Base-by-base conservation (phyloP, 179 eudicot species). In the Spinacia oleracea region DNA sequence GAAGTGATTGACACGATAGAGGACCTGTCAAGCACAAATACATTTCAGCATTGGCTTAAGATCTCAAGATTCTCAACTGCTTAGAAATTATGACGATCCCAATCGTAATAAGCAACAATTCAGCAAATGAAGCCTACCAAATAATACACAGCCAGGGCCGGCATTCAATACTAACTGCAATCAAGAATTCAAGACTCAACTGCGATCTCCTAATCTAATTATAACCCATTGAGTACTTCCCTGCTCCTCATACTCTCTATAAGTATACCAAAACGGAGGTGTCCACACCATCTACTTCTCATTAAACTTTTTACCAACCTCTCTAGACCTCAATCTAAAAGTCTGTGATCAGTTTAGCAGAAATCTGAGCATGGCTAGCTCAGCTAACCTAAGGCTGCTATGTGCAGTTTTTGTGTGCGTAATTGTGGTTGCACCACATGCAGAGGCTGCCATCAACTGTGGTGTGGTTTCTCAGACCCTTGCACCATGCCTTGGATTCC, bases 401-500 rank as follows among this genome's bases (percentile, higher is more conserved):
- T 70, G 50, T 14, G 72, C 62, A 45, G 20, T 78, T 60, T 0
- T 76, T 3, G 16, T 82, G 75, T 58, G 75, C 78, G 59, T 79
- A 31, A 70, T 58, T 75, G 62, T 81, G 67, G 65, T 31, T 63
- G 72, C 67, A 60, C 80, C 77, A 76, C 56, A 20, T 27, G 40
- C 65, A 50, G 58, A 76, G 48, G 80, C 77, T 3, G 73, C 80
- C 50, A 76, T 81, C 48, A 81, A 51, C 59, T 81, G 83, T 77
- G 80, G 80, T 29, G 59, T 38, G 29, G 73, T 84, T 16, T 45
- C 80, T 18, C 20, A 51, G 73, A 78, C 50, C 45, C 81, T 84
- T 8, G 81, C 73, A n/a, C 77, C 80, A 25, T 84, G 87, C 68
- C 40, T 84, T 5, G 42, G 48, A 9, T 84, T 72, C 85, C 78